Conservation (phyloP, 371 early-diverging fungal genomes). For the Scutellospora calospora region DNA sequence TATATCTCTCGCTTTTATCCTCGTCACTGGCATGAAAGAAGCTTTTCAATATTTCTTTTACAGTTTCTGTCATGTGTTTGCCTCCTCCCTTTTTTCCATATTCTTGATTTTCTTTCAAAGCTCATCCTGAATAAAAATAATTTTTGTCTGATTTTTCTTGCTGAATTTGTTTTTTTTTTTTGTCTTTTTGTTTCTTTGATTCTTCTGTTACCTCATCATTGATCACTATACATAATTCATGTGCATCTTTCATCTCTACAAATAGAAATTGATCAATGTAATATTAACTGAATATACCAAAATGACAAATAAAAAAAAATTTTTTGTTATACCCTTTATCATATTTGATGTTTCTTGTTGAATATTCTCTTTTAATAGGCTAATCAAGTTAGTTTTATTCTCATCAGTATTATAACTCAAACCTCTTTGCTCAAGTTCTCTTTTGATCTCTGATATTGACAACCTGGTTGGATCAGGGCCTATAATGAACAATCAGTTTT, state of each 20-base stretch:
- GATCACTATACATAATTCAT: background rate
- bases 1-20: conserved; percentile 15
- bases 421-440: background rate
- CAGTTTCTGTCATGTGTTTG: background rate
- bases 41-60: background rate
- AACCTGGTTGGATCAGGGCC: background rate
- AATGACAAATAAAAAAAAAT: background rate
- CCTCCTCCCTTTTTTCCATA: too few relatives aligned
- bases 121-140: too few relatives aligned
- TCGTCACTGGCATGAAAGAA: background rate
- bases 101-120: too few relatives aligned
- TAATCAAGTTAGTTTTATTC: background rate
- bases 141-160: too few relatives aligned
- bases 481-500: background rate
- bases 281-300: background rate
- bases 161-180: too few relatives aligned
- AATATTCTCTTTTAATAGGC: background rate
- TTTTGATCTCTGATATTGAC: background rate
- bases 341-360: conserved; percentile 10
- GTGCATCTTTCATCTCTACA: background rate
- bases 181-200: too few relatives aligned
- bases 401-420: background rate
- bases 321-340: background rate
- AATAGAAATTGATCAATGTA: background rate
- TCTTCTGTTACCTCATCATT: too few relatives aligned